Evolutionary conservation across 345 rosid species (phyloP), one percentile per base, ranked within the genome.

Genomic region (Fremontodendron californicum): DNA sequence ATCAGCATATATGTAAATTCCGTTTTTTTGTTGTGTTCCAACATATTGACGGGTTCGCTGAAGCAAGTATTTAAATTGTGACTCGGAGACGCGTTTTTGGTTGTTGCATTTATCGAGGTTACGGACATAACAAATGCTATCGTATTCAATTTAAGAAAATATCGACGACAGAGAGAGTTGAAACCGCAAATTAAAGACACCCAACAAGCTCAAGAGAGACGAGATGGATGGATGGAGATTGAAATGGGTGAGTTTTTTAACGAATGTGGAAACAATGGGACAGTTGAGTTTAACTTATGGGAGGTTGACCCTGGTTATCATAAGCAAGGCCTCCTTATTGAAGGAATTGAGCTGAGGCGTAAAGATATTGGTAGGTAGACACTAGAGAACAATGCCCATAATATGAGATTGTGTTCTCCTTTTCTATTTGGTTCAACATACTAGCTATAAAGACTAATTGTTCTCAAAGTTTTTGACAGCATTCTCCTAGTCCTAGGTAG

Each of bases 331-430:
- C 84, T 88, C 39, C 29, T 81, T 6, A 31, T 85, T 33, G 62
- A 85, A 76, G 88, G 88, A 29, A 77, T 85, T 7, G 89, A 86
- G 80, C 43, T 85, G 11, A 82, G 88, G 75, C 91, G 88, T 16
- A 74, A 77, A 19, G 6, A 23, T n/a, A 33, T 52, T 4, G 18
- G 19, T n/a, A 39, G 31, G 0, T 18, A 29, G 16, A 63, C 45
- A 62, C 3, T 27, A 10, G 9, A 58, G 18, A 1, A 1, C 23
- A 8, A 11, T 66, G 49, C 15, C 27, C 0, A 63, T 9, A 63
- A 18, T 35, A n/a, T 33, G 6, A 62, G 12, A 2, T 54, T 54
- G 60, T 21, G 29, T 9, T 57, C 2, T 57, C 7, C 33, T n/a
- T 11, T 57, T 25, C 6, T 57, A 10, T 1, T 23, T 9, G 18